Evolutionary conservation across 441 rosid species (phyloP), one percentile per base, ranked within the genome.

Genomic region (Euphorbia celastroides): DNA sequence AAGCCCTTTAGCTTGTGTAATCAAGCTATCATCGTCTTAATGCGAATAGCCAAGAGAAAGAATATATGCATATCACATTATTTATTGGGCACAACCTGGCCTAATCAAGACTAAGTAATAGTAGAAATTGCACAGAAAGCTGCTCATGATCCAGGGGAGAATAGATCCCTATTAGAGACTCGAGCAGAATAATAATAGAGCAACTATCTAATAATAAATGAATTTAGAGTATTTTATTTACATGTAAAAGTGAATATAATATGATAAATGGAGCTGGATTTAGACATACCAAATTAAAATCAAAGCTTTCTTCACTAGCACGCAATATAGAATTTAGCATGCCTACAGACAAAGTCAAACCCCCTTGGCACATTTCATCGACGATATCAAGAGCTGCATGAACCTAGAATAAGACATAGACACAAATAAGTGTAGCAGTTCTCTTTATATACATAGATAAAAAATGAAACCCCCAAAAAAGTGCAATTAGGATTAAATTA

Each of bases 381-480:
- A 81, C 86, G 51, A 88, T 46, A 74, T 86, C 88, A 73, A 93
- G 80, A 70, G 97, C 96, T 36, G 67, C 74, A 73, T 77, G 85
- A 78, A 90, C 97, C 98, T 93, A 79, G 71, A 57, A 66, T 69
- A 26, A 44, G 64, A 69, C 36, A 75, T 2, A 56, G 57, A 50
- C 64, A 57, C 14, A 46, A 64, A 64, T 67, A 62, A 73, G 46
- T 62, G 20, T 42, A 51, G 36, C 38, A 13, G 25, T 63, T 25
- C 55, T 6, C 69, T 41, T 48, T 25, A 55, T 5, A 34, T 36
- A 13, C 10, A 38, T 57, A 11, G 62, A 42, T 67, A 71, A 57
- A 19, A 61, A 41, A 32, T 13, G 12, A 58, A 44, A 46, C 27
- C 32, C 16, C 31, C 22, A 17, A 44, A 60, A 2, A 36, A n/a